These are phyloP conservation scores for Mortierella hygrophila DNA, from an alignment of 192 early-diverging fungal species.

Conservation along the genomic window DNA sequence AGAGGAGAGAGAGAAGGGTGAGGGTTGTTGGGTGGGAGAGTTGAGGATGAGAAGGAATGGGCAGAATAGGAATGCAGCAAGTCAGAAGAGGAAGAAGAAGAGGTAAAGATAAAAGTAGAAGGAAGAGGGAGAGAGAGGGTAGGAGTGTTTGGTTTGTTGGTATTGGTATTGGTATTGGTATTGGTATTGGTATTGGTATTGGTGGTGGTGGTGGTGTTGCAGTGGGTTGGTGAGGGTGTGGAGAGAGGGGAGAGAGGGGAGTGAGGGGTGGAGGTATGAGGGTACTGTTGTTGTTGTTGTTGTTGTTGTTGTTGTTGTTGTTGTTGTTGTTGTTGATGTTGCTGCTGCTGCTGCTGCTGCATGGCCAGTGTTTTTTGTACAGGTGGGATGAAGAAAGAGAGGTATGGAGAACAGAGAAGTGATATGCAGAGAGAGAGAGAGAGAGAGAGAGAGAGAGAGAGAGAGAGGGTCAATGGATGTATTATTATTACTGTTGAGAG, in stretches of 20 bases:
- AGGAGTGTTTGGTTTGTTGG: neutral
- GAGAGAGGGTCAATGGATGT: too few relatives aligned
- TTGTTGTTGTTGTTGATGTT: too few relatives aligned
- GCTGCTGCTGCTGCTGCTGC: neutral
- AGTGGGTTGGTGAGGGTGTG: too few relatives aligned
- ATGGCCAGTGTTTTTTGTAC: neutral
- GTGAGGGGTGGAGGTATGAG: neutral
- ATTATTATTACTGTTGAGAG: too few relatives aligned
- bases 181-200: neutral
- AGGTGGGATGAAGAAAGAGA: neutral
- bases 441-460: too few relatives aligned
- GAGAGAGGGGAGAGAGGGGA: too few relatives aligned
- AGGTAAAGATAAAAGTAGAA: neutral
- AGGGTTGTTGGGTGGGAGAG: neutral
- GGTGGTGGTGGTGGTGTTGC: neutral
- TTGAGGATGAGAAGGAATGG: neutral
- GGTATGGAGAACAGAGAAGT: neutral
- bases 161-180: neutral
- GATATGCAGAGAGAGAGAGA: too few relatives aligned
- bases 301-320: neutral
- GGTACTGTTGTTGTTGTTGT: too few relatives aligned
- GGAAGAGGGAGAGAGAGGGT: neutral
- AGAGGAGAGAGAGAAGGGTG: neutral
- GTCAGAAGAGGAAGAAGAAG: neutral
- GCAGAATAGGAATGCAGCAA: conserved; percentile 5